Conservation (phyloP, 2,329 filamentous ascomycete species). For the Trichoderma semiorbis region DNA sequence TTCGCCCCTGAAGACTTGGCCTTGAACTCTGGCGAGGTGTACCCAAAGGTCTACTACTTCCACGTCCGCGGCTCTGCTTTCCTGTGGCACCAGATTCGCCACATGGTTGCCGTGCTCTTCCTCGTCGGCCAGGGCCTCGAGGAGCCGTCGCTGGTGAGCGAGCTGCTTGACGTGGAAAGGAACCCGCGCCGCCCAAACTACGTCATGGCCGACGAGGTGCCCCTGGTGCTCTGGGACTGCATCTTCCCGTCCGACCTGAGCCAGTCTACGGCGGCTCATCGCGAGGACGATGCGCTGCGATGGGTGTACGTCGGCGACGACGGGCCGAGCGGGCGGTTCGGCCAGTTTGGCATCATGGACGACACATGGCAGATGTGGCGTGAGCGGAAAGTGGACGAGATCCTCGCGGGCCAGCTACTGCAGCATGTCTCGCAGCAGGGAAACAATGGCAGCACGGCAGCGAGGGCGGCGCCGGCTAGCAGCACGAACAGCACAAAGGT, state of each 20-base stretch:
- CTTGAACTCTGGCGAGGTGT: constrained; percentile 19
- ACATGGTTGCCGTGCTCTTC: constrained; percentile 92
- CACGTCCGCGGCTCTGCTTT: constrained; percentile 88
- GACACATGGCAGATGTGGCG: constrained; percentile 82
- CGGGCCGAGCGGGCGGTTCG: constrained; percentile 56
- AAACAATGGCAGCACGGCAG: neutral
- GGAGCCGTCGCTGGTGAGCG: constrained; percentile 64
- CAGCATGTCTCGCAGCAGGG: constrained; percentile 52
- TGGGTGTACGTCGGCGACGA: constrained; percentile 81
- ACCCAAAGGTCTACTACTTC: constrained; percentile 78
- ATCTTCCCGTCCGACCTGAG: constrained; percentile 62
- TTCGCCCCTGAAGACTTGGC: constrained; percentile 29
- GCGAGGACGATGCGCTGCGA: constrained; percentile 56
- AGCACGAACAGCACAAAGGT: constrained; percentile 31
- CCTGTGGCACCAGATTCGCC: constrained; percentile 95
- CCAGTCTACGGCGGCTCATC: constrained; percentile 33
- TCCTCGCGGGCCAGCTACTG: constrained; percentile 72
- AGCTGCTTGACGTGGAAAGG: constrained; percentile 68
- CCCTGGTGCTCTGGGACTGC: constrained; percentile 94
- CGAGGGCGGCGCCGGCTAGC: neutral
- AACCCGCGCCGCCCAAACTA: constrained; percentile 80
- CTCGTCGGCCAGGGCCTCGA: constrained; percentile 87
- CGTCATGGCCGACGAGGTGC: constrained; percentile 84
- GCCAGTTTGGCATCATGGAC: constrained; percentile 64
- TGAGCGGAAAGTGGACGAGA: constrained; percentile 82